These are phyloP conservation scores for Penicillium sp. DNA, from an alignment of 2,329 filamentous ascomycete genomes.

Conservation along the genomic window DNA sequence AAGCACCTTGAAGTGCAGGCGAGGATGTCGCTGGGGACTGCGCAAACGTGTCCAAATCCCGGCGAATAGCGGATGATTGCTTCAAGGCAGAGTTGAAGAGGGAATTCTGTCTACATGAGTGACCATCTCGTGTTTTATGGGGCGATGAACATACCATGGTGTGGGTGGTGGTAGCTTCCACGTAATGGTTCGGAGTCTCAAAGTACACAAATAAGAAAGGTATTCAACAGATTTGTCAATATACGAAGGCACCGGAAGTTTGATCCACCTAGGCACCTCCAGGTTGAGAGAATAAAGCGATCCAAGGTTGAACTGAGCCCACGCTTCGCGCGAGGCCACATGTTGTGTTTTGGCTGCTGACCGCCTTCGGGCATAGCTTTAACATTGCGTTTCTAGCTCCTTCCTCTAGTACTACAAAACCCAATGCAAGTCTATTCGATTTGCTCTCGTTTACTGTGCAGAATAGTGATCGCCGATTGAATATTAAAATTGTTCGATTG, in stretches of 20 bases:
- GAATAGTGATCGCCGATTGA: neutral
- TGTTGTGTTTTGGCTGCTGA: slow-evolving; percentile 31
- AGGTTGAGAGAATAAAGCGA: neutral
- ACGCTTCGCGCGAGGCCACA: neutral
- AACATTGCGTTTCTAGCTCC: neutral
- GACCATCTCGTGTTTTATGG: neutral
- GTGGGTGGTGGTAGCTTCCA: neutral
- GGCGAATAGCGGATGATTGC: slow-evolving; percentile 76
- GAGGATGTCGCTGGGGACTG: slow-evolving; percentile 58
- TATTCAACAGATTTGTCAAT: neutral
- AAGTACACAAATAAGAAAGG: neutral
- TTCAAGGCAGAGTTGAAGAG: slow-evolving; percentile 83
- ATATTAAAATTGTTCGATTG: neutral
- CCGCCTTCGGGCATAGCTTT: slow-evolving; percentile 28
- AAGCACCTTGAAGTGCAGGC: slow-evolving; percentile 59
- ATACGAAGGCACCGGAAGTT: neutral
- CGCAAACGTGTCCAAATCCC: slow-evolving; percentile 71
- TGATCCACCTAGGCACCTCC: neutral
- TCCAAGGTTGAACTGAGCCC: neutral
- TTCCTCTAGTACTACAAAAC: neutral
- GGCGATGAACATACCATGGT: slow-evolving; percentile 18
- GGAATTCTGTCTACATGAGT: slow-evolving; percentile 60
- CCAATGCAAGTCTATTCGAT: neutral
- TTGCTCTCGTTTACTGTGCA: neutral
- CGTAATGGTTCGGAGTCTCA: neutral